Conservation (phyloP, 164 flowering plant genomes). For the Liquidambar formosana region DNA sequence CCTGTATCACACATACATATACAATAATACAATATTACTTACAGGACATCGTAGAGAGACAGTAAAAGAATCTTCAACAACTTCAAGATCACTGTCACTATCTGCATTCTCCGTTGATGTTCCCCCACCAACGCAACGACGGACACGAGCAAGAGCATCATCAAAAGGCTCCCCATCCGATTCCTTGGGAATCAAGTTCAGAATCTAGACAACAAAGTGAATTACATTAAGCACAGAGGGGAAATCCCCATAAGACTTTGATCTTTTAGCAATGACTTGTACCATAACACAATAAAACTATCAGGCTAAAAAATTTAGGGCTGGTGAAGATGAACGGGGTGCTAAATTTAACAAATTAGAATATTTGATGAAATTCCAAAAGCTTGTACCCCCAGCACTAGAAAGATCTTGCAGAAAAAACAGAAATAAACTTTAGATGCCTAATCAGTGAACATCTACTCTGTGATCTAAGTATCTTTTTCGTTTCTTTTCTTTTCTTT, state of each 20-base stretch:
- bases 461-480: too few species aligned
- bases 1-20: background rate
- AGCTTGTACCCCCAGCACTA: too few species aligned
- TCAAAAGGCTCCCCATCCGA: slow-evolving; percentile 80
- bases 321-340: too few species aligned
- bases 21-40: slow-evolving; percentile 40
- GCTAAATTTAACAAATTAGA: too few species aligned
- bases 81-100: slow-evolving; percentile 94
- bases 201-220: slow-evolving; percentile 45
- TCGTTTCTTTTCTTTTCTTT: too few species aligned
- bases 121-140: slow-evolving; percentile 93
- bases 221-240: background rate
- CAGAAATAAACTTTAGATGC: too few species aligned
- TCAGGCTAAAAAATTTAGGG: too few species aligned
- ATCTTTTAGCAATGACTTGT: background rate
- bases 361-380: too few species aligned
- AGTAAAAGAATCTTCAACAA: slow-evolving; percentile 74
- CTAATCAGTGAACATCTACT: too few species aligned
- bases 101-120: slow-evolving; percentile 70
- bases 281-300: background rate
- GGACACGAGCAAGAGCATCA: slow-evolving; percentile 91
- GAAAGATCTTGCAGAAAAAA: too few species aligned
- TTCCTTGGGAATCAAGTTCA: slow-evolving; percentile 77
- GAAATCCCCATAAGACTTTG: background rate
- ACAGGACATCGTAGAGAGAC: slow-evolving; percentile 97